Evolutionary conservation across 2,329 filamentous ascomycete species (phyloP).

Genomic region (Aspergillus terreus): DNA sequence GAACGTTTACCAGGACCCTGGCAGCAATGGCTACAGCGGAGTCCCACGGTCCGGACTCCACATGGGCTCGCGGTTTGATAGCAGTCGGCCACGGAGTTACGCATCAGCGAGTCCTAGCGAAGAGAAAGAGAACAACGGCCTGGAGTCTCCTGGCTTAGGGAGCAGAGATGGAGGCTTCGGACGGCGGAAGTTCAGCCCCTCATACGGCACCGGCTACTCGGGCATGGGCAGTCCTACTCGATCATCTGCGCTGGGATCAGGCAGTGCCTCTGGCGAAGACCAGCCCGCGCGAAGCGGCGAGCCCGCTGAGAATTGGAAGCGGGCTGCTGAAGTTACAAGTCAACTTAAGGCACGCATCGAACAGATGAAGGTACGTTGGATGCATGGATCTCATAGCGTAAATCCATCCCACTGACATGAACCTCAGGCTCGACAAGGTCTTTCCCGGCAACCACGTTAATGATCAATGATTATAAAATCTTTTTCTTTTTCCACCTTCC

Average conservation of each 20-base stretch:
- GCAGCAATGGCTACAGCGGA: slow-evolving; percentile 25
- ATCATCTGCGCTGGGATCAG: slow-evolving; percentile 30
- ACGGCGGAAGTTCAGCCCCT: slow-evolving; percentile 44
- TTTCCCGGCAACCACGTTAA: slow-evolving; percentile 39
- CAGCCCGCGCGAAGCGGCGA: slow-evolving; percentile 39
- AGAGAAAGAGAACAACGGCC: slow-evolving; percentile 67
- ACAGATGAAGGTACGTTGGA: slow-evolving; percentile 74
- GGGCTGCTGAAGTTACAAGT: slow-evolving; percentile 94
- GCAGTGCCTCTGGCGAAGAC: slow-evolving; percentile 34
- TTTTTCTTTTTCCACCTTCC: neutral
- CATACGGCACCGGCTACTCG: slow-evolving; percentile 33
- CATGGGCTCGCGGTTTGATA: slow-evolving; percentile 39
- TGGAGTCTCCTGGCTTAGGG: slow-evolving; percentile 34
- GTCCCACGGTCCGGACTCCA: slow-evolving; percentile 32
- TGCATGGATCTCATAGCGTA: neutral
- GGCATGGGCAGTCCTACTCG: slow-evolving; percentile 38
- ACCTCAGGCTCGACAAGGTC: slow-evolving; percentile 43
- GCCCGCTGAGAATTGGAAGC: slow-evolving; percentile 88
- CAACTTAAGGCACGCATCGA: slow-evolving; percentile 96
- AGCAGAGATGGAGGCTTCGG: slow-evolving; percentile 30
- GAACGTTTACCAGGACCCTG: slow-evolving; percentile 37
- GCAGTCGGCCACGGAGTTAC: slow-evolving; percentile 38
- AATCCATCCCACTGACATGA: slow-evolving; percentile 1
- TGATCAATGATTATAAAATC: slow-evolving; percentile 22
- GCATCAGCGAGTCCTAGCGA: slow-evolving; percentile 58